Base-by-base conservation (phyloP, 768 basidiomycete genomes). In the Suillus brevipes region DNA sequence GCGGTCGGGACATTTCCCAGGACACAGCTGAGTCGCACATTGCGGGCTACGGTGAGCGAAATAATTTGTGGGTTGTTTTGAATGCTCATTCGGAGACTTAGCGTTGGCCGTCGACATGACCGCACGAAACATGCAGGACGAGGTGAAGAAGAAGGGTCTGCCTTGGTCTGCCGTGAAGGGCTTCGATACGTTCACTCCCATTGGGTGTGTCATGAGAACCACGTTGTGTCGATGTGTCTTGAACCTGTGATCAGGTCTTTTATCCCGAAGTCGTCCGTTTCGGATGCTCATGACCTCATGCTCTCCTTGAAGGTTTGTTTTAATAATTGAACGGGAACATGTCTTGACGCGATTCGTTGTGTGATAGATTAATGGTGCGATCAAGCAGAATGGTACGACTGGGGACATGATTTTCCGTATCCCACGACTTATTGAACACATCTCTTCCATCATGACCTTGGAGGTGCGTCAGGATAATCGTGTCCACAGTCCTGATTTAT, bases 101-200 rank as follows among this genome's bases (percentile, higher is more conserved):
- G 95, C 95, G 57, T 81, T 99, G 66, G 94, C 94, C 4, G 91
- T 98, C 62, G 97, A 99, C 74, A 92, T 98, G 90, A 99, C 97
- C 1, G 97, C 91, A 8, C 86, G 97, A 16, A 99, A 99, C 78
- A 79, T 98, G 73, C 97, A 99, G 76, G 92, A 97, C 63, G 88
- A 87, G 57, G 93, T 93, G 58, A 97, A 97, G 81, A 92, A 90
- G 72, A 89, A 88, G 59, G 94, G 97, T 12, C 83, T 99, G n/a
- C 97, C 97, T 1, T 99, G 97, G 97, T 88, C 90, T n/a, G 85
- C 95, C 13, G 93, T 90, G 2, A 99, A 99, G 77, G 97, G 97
- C 2, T 97, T 98, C 69, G 97, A 99, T 75, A 96, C 95, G 0
- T 99, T 96, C 79, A 94, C 92, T 6, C 95, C 95, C 2, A 85